Evolutionary conservation across 352 stramenopile genomes (phyloP).

Genomic region (Phytopythium aichiense): DNA sequence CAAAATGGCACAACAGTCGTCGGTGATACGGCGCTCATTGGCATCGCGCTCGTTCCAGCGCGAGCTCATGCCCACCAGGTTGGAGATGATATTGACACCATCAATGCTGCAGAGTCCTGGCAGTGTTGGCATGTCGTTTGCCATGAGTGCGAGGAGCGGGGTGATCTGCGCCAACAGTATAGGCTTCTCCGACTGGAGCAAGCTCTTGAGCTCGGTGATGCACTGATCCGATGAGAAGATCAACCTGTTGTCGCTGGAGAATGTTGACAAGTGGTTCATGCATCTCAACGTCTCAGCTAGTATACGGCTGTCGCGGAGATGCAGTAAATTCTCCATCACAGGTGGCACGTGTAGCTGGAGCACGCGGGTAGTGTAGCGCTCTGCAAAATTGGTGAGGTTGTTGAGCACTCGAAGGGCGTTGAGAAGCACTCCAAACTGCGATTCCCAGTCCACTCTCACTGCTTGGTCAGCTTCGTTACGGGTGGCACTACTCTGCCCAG

Average conservation of each 20-base stretch:
- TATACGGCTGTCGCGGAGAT: slow-evolving; percentile 36
- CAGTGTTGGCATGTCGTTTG: slow-evolving; percentile 33
- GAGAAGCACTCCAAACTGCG: slow-evolving; percentile 27
- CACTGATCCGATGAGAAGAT: slow-evolving; percentile 33
- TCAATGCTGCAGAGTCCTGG: slow-evolving; percentile 42
- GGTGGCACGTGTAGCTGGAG: slow-evolving; percentile 30
- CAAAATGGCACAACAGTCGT: slow-evolving; percentile 48
- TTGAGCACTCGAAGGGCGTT: slow-evolving; percentile 34
- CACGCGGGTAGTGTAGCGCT: slow-evolving; percentile 28
- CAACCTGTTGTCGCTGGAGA: slow-evolving; percentile 18
- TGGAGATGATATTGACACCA: slow-evolving; percentile 31
- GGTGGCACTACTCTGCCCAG: neutral
- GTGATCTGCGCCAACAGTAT: slow-evolving; percentile 38
- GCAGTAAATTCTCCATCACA: slow-evolving; percentile 42
- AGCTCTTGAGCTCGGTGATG: slow-evolving; percentile 18
- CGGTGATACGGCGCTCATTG: slow-evolving; percentile 21
- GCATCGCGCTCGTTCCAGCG: neutral
- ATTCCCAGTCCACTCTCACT: slow-evolving; percentile 5
- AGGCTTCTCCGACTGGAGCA: slow-evolving; percentile 31
- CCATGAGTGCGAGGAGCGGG: slow-evolving; percentile 46
- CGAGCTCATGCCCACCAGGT: slow-evolving; percentile 18
- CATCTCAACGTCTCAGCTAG: slow-evolving; percentile 25
- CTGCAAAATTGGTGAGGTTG: slow-evolving; percentile 40
- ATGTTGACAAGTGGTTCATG: slow-evolving; percentile 23
- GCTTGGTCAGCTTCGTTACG: slow-evolving; percentile 1